Base-by-base conservation (phyloP, 2,329 filamentous ascomycete species). In the Orbilia oligospora region DNA sequence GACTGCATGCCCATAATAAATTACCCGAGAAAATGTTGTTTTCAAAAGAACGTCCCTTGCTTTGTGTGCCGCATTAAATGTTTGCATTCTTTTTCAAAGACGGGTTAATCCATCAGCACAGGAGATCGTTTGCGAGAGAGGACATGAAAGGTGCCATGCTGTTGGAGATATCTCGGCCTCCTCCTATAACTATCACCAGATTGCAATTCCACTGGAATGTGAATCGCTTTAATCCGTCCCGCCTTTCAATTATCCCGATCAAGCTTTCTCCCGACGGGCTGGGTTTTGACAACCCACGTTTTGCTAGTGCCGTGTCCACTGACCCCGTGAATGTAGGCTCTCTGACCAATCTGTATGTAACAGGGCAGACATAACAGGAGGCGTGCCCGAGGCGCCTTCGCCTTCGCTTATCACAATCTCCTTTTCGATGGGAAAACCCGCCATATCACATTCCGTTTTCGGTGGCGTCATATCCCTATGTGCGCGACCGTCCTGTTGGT, bases 201-300 rank as follows among this genome's bases (percentile, higher is more conserved):
- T 41, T 36, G 27, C 33, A 30, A 49, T 46, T 30, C 10, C 30
- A 56, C 38, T 53, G 75, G 75, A 78, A 78, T 78, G 68, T 72
- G 68, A 44, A 72, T 55, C 38, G 33, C 49, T 71, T 63, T 61
- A 14, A 44, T 63, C 27, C 51, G n/a, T 67, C 58, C 71, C 61
- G 30, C 38, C 44, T 20, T 46, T 55, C 9, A 27, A 33, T 58
- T 8, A 49, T 64, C 58, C 18, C 8, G 24, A 30, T 46, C 66
- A 61, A 71, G 48, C 58, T 66, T 61, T 56, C 41, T 75, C 65
- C 72, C 72, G 56, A 56, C 66, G 36, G 56, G 71, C 48, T 56
- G 73, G 73, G 71, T 71, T 36, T 71, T 64, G 67, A 77, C 73
- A 77, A 71, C 44, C 71, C 73, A 71, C 73, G 72, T 76, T 76